Conservation (phyloP, 108 stramenopile species). For the Cyclotella kingstonii region DNA sequence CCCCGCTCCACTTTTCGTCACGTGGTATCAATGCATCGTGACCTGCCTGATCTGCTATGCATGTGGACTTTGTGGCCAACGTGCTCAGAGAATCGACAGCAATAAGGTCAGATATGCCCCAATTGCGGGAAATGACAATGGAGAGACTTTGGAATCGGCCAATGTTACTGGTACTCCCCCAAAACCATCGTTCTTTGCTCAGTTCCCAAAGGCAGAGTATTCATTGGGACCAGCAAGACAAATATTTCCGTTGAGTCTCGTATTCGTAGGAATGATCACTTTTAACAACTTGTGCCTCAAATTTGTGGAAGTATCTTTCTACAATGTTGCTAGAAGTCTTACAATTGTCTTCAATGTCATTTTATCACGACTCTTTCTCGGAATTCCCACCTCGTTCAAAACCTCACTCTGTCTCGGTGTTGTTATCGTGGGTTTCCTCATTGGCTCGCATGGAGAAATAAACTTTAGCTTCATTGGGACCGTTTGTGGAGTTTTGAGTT, state of each 20-base stretch:
- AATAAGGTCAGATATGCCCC: conserved; percentile 28
- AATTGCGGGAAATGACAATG: conserved; percentile 7
- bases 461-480: conserved; percentile 87
- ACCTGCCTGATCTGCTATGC: conserved; percentile 83
- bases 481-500: conserved; percentile 78
- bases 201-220: conserved; percentile 88
- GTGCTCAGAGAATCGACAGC: conserved; percentile 27
- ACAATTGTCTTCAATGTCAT: conserved; percentile 96
- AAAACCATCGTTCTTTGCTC: conserved; percentile 69
- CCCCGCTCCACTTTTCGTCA: conserved; percentile 91
- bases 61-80: conserved; percentile 67
- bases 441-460: conserved; percentile 85
- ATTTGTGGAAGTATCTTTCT: conserved; percentile 95
- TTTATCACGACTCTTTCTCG: conserved; percentile 76
- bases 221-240: conserved; percentile 41
- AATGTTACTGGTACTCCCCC: conserved; percentile 3
- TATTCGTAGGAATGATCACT: conserved; percentile 96
- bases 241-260: conserved; percentile 74
- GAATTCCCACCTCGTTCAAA: conserved; percentile 62
- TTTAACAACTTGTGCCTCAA: conserved; percentile 95
- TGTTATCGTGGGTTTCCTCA: conserved; percentile 87
- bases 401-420: conserved; percentile 75
- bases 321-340: conserved; percentile 93
- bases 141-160: background rate
- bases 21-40: conserved; percentile 94